Percentiles rank a stretch among this genome's conserved stretches.
Conservation (phyloP, 2,329 filamentous ascomycete species). For the Daldinia sp. region DNA sequence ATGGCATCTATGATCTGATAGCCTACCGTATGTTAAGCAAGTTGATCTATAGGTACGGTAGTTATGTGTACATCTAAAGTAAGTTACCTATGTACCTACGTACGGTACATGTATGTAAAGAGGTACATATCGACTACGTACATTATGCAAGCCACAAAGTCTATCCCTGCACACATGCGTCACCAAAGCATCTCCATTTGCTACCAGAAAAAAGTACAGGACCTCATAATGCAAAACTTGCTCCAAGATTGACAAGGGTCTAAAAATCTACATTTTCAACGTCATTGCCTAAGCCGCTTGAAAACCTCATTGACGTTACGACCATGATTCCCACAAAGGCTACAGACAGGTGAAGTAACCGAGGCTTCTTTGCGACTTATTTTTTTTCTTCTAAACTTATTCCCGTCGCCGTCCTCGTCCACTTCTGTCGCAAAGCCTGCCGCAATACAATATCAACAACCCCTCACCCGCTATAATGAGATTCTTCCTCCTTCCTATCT, state of each 20-base stretch:
- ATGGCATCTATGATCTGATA: too few relatives aligned
- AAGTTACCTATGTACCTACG: background rate
- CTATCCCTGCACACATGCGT: conserved; percentile 41
- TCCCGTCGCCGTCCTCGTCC: background rate
- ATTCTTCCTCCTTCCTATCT: conserved; percentile 92
- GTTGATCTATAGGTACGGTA: too few relatives aligned
- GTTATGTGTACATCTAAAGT: too few relatives aligned
- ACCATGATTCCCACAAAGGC: conserved; percentile 24
- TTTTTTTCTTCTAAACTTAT: conserved; percentile 7
- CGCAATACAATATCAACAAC: conserved; percentile 12
- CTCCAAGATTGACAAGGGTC: conserved; percentile 29
- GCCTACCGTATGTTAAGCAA: too few relatives aligned
- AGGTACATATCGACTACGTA: conserved; percentile 1
- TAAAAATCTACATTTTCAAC: conserved; percentile 33
- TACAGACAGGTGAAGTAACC: conserved; percentile 27
- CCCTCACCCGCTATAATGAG: conserved; percentile 73
- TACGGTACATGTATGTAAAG: too few relatives aligned
- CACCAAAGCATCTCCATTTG: conserved; percentile 40
- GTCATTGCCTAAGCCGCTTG: conserved; percentile 24
- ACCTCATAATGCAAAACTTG: conserved; percentile 19
- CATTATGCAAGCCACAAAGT: conserved; percentile 27
- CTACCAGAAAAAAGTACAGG: conserved; percentile 14
- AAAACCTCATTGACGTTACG: conserved; percentile 12
- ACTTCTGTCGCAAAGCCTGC: background rate
- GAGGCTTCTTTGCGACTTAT: conserved; percentile 10